These are phyloP conservation scores for Eimeria sp. DNA, from an alignment of 169 alveolate genomes.

Conservation along the genomic window DNA sequence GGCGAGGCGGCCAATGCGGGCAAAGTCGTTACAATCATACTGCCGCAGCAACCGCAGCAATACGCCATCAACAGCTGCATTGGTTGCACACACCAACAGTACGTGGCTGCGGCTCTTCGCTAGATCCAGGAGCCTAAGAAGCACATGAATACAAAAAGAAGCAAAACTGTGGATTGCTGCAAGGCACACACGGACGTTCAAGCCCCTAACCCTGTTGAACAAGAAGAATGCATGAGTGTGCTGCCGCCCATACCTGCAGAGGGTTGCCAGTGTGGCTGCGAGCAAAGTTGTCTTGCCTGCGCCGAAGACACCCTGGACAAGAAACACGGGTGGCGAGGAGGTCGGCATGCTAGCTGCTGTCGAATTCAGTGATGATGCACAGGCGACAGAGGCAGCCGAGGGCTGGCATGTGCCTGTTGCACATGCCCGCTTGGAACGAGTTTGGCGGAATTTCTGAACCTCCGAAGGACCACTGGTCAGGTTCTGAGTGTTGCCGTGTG, in stretches of 20 bases:
- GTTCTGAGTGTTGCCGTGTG: not conserved
- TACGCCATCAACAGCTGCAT: slow-evolving; percentile 81
- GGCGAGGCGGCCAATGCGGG: slow-evolving; percentile 80
- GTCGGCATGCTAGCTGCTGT: slow-evolving; percentile 29
- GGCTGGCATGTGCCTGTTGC: not conserved
- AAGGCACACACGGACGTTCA: not conserved
- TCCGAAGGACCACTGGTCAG: not conserved
- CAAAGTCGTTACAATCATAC: slow-evolving; percentile 62
- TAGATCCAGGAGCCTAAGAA: slow-evolving; percentile 48
- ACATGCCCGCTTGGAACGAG: not conserved
- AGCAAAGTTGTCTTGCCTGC: slow-evolving; percentile 80
- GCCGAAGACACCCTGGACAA: slow-evolving; percentile 83
- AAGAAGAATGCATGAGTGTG: not conserved
- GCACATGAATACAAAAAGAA: not conserved
- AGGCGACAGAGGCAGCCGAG: not conserved
- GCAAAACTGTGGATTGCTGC: not conserved
- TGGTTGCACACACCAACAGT: slow-evolving; percentile 77
- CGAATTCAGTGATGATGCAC: slow-evolving; percentile 2
- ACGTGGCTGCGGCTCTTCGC: slow-evolving; percentile 68
- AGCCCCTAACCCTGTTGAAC: not conserved
- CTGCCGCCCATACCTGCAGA: slow-evolving; percentile 71
- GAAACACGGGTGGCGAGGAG: slow-evolving; percentile 59
- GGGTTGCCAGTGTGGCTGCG: slow-evolving; percentile 63
- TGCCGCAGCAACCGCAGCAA: slow-evolving; percentile 65
- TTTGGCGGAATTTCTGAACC: not conserved